Conservation (phyloP, 345 rosid genomes). For the Durio zibethinus region DNA sequence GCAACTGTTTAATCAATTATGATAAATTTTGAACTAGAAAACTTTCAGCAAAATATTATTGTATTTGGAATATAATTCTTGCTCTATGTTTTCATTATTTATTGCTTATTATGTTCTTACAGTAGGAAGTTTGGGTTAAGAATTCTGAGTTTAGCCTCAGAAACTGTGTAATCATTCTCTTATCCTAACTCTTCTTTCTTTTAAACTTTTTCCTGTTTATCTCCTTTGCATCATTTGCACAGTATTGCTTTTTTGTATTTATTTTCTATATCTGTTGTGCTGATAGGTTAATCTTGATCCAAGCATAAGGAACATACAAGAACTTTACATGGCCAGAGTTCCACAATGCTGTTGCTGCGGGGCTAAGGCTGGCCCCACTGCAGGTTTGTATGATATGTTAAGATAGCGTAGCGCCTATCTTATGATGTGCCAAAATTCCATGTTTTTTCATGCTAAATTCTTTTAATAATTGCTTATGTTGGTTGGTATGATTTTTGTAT, state of each 20-base stretch:
- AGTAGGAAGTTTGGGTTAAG: not conserved
- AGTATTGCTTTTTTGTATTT: constrained; percentile 10
- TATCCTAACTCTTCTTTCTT: not conserved
- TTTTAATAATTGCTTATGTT: not conserved
- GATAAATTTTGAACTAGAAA: not conserved
- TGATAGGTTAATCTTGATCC: constrained; percentile 91
- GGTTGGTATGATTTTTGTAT: not conserved
- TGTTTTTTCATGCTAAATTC: not conserved
- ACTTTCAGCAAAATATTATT: not conserved
- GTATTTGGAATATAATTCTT: not conserved
- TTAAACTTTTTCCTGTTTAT: not conserved
- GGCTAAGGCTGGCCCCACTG: constrained; percentile 84
- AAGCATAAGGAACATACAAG: constrained; percentile 80
- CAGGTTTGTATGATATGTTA: constrained; percentile 55
- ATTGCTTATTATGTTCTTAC: not conserved
- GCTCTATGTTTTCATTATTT: not conserved
- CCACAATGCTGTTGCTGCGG: constrained; percentile 99
- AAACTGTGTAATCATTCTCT: not conserved
- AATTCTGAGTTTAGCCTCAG: not conserved
- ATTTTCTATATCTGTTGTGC: constrained; percentile 21
- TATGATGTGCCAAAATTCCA: not conserved
- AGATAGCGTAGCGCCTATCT: not conserved
- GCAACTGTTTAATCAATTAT: not conserved
- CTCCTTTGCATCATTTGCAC: not conserved
- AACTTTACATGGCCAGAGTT: constrained; percentile 99